Evolutionary conservation across 495 filamentous ascomycete species (phyloP).

Genomic region (Friedmanniomyces endolithicus): DNA sequence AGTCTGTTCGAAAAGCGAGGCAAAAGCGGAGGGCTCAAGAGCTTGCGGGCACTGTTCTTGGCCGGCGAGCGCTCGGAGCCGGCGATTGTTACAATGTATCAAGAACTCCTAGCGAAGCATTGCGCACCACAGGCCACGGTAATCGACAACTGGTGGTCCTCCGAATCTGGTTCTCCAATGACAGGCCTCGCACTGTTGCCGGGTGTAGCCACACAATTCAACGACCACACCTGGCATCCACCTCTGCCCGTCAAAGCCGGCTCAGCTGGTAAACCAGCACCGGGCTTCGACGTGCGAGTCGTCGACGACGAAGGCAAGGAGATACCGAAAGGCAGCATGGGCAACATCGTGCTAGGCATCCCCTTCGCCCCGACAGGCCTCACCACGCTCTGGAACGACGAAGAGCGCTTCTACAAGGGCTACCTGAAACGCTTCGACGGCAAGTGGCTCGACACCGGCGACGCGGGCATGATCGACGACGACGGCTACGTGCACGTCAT

Average conservation of each 20-base stretch:
- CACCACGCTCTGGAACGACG: slow-evolving; percentile 71
- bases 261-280: slow-evolving; percentile 78
- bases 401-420: slow-evolving; percentile 66
- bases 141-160: slow-evolving; percentile 95
- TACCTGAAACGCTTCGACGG: slow-evolving; percentile 72
- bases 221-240: slow-evolving; percentile 19
- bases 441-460: slow-evolving; percentile 78
- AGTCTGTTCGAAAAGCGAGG: slow-evolving; percentile 48
- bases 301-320: slow-evolving; percentile 69
- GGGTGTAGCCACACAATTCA: slow-evolving; percentile 35
- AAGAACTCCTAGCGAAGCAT: slow-evolving; percentile 52
- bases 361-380: slow-evolving; percentile 80
- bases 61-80: slow-evolving; percentile 86
- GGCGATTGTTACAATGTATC: slow-evolving; percentile 67
- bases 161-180: slow-evolving; percentile 82
- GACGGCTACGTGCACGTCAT: slow-evolving; percentile 76
- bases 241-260: slow-evolving; percentile 59
- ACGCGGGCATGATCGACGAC: slow-evolving; percentile 72
- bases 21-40: slow-evolving; percentile 50
- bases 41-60: slow-evolving; percentile 62
- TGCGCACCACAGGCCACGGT: slow-evolving; percentile 53
- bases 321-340: slow-evolving; percentile 58
- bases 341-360: slow-evolving; percentile 75
- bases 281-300: slow-evolving; percentile 74
- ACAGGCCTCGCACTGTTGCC: slow-evolving; percentile 62